Evolutionary conservation across 1,284 basidiomycete species (phyloP).

Genomic region (Cryptococcus maquisensis): DNA sequence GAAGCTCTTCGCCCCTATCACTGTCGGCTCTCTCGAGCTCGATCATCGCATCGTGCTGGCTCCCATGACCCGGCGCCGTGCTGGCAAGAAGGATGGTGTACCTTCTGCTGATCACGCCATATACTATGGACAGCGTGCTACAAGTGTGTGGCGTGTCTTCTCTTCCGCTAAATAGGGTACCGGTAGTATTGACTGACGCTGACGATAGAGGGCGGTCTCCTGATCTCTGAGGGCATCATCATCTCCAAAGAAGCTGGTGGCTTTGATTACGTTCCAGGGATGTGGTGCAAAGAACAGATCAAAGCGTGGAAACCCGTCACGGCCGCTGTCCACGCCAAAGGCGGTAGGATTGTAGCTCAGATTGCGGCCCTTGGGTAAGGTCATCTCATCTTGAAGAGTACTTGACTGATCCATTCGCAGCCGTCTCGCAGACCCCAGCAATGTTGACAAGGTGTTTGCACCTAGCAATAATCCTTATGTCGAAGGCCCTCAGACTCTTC

Average conservation of each 20-base stretch:
- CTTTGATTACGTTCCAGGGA: slow-evolving; percentile 9
- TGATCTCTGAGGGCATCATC: slow-evolving; percentile 34
- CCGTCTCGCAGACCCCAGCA: background rate
- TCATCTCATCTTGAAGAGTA: background rate
- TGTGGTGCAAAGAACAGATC: slow-evolving; percentile 21
- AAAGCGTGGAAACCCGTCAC: slow-evolving; percentile 40
- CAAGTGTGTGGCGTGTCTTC: slow-evolving; percentile 5
- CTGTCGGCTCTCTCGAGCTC: slow-evolving; percentile 24
- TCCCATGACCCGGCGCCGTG: slow-evolving; percentile 40
- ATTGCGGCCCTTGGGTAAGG: slow-evolving; percentile 52
- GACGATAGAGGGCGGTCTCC: slow-evolving; percentile 26
- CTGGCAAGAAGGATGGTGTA: slow-evolving; percentile 14
- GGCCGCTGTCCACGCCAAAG: slow-evolving; percentile 51
- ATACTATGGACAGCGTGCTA: slow-evolving; percentile 42
- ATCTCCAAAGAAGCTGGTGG: slow-evolving; percentile 18
- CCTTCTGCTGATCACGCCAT: slow-evolving; percentile 26
- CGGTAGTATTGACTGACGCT: background rate
- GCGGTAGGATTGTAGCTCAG: slow-evolving; percentile 52
- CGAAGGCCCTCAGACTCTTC: slow-evolving; percentile 32
- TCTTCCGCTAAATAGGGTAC: too few species aligned
- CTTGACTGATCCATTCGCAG: background rate
- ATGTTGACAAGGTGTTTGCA: background rate
- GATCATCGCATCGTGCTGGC: slow-evolving; percentile 44
- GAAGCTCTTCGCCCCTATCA: slow-evolving; percentile 24
- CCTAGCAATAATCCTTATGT: background rate